Evolutionary conservation across 371 early-diverging fungal genomes (phyloP).

Genomic region (Rhizomucor pusillus): DNA sequence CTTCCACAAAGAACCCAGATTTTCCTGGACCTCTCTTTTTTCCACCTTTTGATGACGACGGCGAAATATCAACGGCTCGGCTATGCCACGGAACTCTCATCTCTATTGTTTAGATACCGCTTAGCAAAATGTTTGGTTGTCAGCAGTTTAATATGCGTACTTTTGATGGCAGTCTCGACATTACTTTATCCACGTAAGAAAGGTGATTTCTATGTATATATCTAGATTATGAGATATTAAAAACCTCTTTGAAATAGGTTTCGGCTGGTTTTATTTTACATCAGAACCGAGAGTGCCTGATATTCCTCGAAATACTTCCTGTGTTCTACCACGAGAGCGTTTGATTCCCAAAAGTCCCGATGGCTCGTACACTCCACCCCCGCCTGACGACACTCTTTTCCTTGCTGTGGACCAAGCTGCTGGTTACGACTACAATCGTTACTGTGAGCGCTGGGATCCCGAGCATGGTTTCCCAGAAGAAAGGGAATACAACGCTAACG

Average conservation of each 20-base stretch:
- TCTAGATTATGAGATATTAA: neutral
- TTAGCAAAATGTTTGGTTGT: conserved; percentile 33
- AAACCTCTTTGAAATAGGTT: neutral
- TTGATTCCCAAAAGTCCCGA: conserved; percentile 29
- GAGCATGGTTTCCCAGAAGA: conserved; percentile 18
- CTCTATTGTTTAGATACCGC: conserved; percentile 26
- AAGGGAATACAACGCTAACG: conserved; percentile 23
- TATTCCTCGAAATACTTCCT: conserved; percentile 5
- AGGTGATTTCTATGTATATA: neutral
- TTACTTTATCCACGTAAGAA: conserved; percentile 36
- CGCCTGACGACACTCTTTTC: conserved; percentile 31
- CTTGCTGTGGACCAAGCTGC: conserved; percentile 30
- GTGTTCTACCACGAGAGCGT: conserved; percentile 8
- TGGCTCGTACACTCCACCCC: conserved; percentile 44
- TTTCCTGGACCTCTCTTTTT: conserved; percentile 1
- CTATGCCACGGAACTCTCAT: conserved; percentile 3
- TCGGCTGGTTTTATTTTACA: neutral
- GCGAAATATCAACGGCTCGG: conserved; percentile 21
- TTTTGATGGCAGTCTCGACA: conserved; percentile 30
- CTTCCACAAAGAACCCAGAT: neutral
- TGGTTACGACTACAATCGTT: conserved; percentile 29
- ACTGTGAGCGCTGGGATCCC: conserved; percentile 33
- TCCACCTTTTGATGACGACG: conserved; percentile 7
- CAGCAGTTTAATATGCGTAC: conserved; percentile 33
- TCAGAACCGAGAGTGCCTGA: neutral